Base-by-base conservation (phyloP, 306 rosid species). In the Fagus sylvatica region DNA sequence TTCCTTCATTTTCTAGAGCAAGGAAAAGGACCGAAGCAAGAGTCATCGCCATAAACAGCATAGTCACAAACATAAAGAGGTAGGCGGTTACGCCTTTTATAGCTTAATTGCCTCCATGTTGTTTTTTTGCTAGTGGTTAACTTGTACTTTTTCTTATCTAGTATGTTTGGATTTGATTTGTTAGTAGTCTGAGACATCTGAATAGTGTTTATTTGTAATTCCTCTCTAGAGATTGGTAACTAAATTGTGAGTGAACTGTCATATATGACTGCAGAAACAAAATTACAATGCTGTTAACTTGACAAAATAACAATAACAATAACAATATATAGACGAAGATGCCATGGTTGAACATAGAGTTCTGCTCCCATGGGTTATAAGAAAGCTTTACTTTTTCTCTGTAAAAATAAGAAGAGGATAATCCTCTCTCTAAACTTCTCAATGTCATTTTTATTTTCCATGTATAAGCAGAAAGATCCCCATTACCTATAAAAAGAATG, bases 31-130 rank as follows among this genome's bases (percentile, higher is more conserved):
- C 43, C 87, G 88, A 71, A 89, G 87, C 79, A 91, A 86, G 90
- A 84, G 82, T 82, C 90, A 79, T 74, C 89, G 69, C 81, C 90
- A 84, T 77, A 91, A 93, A 87, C 81, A 81, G 69, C 87, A 81
- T 48, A 93, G 83, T 74, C 92, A 85, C 80, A 92, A 79, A 83
- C 85, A 76, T 75, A 93, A 91, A 88, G 98, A 91, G 97, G 96
- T 96, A 88, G 76, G 91, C 80, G 74, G 79, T 80, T 74, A 9
- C 40, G 68, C 57, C 72, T 37, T 74, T 7, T 28, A 22, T 54
- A 56, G 49, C 53, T 74, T 74, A 59, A 53, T 56, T 77, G 71
- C 34, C 56, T 79, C 59, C 6, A 22, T 39, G 54, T 37, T 56
- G 30, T 41, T 73, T 69, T 46, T 4, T 10, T 33, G 11, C 30